Percentiles rank a stretch among this genome's conserved stretches.
Evolutionary conservation across 148 eudicot species (phyloP).

Genomic region (Silene uniflora): DNA sequence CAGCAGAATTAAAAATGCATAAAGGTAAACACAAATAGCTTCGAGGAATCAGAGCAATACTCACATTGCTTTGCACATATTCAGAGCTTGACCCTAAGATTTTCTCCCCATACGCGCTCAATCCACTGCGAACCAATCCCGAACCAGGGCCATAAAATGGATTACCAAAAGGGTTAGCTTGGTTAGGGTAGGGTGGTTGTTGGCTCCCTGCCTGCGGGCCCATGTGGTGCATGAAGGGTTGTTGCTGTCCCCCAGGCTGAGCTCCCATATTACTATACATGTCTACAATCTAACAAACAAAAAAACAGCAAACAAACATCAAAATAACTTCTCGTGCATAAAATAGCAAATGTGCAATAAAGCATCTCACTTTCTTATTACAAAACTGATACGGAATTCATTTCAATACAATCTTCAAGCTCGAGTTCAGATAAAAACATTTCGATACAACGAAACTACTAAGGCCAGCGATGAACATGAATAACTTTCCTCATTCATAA

Average conservation of each 20-base stretch:
- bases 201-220: constrained; percentile 47
- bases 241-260: constrained; percentile 59
- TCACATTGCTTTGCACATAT: constrained; percentile 97
- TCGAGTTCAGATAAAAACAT: background rate
- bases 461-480: background rate
- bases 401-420: background rate
- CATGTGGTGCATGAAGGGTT: constrained; percentile 41
- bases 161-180: constrained; percentile 76
- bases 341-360: background rate
- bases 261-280: constrained; percentile 80
- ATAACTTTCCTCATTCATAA: too few species aligned
- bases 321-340: background rate
- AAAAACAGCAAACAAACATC: too few species aligned
- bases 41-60: constrained; percentile 20
- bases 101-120: constrained; percentile 93
- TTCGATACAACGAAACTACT: background rate
- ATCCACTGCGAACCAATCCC: constrained; percentile 76
- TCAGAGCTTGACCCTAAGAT: constrained; percentile 91
- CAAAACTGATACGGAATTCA: background rate
- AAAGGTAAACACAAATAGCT: background rate
- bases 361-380: background rate
- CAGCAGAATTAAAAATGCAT: background rate
- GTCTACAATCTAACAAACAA: constrained; percentile 26
- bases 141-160: constrained; percentile 72
- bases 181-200: constrained; percentile 44